Percentiles rank a stretch among this genome's conserved stretches.
Evolutionary conservation across 257 asterid genomes (phyloP).

Genomic region (Coffea canephora): DNA sequence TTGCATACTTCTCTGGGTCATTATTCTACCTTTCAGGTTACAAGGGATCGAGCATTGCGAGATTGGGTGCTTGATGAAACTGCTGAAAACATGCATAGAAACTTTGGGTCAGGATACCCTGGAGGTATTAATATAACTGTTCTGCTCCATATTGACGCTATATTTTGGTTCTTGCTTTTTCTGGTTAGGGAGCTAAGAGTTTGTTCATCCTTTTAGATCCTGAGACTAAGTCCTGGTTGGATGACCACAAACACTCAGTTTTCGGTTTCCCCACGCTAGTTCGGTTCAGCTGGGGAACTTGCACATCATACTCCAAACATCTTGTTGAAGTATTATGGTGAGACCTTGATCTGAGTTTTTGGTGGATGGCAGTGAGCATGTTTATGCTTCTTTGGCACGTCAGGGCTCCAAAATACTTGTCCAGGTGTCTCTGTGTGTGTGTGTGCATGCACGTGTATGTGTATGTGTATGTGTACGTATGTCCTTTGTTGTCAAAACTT

Average conservation of each 20-base stretch:
- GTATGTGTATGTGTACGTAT: no score
- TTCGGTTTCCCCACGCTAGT: slow-evolving; percentile 95
- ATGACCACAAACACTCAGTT: slow-evolving; percentile 70
- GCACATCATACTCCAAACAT: slow-evolving; percentile 65
- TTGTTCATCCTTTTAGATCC: slow-evolving; percentile 54
- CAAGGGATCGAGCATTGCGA: slow-evolving; percentile 85
- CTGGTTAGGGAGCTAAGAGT: slow-evolving; percentile 6
- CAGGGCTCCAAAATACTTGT: neutral
- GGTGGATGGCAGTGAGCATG: neutral
- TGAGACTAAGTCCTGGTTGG: slow-evolving; percentile 85
- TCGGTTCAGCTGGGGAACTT: slow-evolving; percentile 99
- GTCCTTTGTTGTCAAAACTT: neutral
- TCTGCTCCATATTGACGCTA: slow-evolving; percentile 11
- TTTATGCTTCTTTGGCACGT: neutral
- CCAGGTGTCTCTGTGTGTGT: no score
- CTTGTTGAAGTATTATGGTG: slow-evolving; percentile 79
- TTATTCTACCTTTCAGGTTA: slow-evolving; percentile 52
- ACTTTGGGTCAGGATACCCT: slow-evolving; percentile 94
- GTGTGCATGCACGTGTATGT: no score
- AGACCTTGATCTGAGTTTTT: slow-evolving; percentile 22
- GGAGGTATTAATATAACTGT: slow-evolving; percentile 54
- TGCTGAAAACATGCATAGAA: slow-evolving; percentile 62
- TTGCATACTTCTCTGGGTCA: neutral
- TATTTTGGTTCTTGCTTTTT: neutral
- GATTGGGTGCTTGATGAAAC: slow-evolving; percentile 83